A percentile compares a stretch with the other conserved stretches of the same genome.
Evolutionary conservation across 768 basidiomycete species (phyloP).

Genomic region (Hygrocybe punicea): DNA sequence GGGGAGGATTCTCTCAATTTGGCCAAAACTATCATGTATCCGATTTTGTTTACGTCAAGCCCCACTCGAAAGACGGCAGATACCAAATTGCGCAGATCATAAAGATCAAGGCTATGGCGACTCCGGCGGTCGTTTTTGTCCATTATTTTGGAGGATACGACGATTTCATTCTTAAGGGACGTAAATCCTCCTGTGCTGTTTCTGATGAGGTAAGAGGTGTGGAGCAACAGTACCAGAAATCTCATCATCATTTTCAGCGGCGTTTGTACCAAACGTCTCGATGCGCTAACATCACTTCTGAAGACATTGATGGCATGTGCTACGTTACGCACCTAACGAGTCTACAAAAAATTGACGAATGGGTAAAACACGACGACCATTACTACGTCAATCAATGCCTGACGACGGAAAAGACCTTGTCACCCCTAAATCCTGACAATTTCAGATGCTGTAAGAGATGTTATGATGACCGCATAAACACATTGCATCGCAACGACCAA

Average conservation of each 20-base stretch:
- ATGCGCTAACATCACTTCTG: constrained; percentile 28
- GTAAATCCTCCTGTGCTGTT: constrained; percentile 2
- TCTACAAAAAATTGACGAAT: constrained; percentile 36
- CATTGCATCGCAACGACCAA: constrained; percentile 25
- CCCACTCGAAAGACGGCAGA: constrained; percentile 26
- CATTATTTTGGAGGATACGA: constrained; percentile 47
- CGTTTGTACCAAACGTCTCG: constrained; percentile 42
- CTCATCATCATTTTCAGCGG: constrained; percentile 24
- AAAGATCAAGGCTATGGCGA: constrained; percentile 30
- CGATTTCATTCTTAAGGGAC: constrained; percentile 24
- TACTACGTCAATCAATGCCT: constrained; percentile 48
- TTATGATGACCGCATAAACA: constrained; percentile 28
- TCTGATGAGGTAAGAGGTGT: constrained; percentile 43
- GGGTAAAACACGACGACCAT: constrained; percentile 57
- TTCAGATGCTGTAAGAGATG: constrained; percentile 44
- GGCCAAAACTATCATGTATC: constrained; percentile 51
- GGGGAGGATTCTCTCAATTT: constrained; percentile 39
- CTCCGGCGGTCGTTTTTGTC: constrained; percentile 32
- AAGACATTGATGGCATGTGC: constrained; percentile 53
- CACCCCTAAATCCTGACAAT: constrained; percentile 12
- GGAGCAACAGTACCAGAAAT: neutral
- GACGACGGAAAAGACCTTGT: constrained; percentile 16
- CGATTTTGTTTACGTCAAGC: constrained; percentile 61
- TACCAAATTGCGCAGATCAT: constrained; percentile 58
- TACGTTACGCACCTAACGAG: constrained; percentile 43